A percentile compares a stretch with the other conserved stretches of the same genome.
phyloP scores from a whole-genome alignment of 1,284 basidiomycete genomes.

The Afroboletus lepidellus region DNA sequence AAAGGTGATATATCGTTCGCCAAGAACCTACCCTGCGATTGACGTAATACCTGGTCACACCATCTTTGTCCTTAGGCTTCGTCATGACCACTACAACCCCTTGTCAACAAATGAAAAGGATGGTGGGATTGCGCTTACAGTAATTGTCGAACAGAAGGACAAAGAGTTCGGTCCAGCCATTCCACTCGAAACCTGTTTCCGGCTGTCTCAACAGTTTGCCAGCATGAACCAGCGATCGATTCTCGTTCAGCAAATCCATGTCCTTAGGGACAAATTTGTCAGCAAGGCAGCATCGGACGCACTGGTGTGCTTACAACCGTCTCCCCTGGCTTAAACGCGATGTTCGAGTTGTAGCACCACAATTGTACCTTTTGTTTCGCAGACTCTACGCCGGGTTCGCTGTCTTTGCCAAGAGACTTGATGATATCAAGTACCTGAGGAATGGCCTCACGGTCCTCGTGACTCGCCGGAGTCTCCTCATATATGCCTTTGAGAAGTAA shows the following conservation, averaged over 20 bases:
- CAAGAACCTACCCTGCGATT: slow-evolving; percentile 66
- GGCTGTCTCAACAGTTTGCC: slow-evolving; percentile 82
- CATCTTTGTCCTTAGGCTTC: slow-evolving; percentile 75
- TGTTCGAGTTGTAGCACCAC: slow-evolving; percentile 79
- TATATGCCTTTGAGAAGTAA: slow-evolving; percentile 80
- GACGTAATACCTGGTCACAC: slow-evolving; percentile 73
- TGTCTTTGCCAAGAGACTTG: slow-evolving; percentile 80
- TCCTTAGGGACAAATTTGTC: slow-evolving; percentile 48
- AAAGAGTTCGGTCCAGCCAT: slow-evolving; percentile 82
- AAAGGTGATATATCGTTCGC: not conserved
- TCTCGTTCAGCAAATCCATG: slow-evolving; percentile 83
- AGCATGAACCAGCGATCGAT: slow-evolving; percentile 78
- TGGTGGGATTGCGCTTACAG: slow-evolving; percentile 46
- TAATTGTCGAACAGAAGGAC: slow-evolving; percentile 94
- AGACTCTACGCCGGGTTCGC: slow-evolving; percentile 78
- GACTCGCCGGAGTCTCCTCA: slow-evolving; percentile 66
- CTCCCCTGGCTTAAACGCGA: slow-evolving; percentile 79
- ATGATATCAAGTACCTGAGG: slow-evolving; percentile 85
- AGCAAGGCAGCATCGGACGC: not conserved
- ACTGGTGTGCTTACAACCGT: slow-evolving; percentile 56
- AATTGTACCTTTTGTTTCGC: slow-evolving; percentile 86
- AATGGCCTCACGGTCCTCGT: slow-evolving; percentile 79
- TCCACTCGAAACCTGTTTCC: slow-evolving; percentile 79
- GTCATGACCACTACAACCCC: slow-evolving; percentile 75
- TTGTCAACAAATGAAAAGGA: slow-evolving; percentile 8